Base-by-base conservation (phyloP, 2,329 filamentous ascomycete species). In the Colletotrichum sublineola region DNA sequence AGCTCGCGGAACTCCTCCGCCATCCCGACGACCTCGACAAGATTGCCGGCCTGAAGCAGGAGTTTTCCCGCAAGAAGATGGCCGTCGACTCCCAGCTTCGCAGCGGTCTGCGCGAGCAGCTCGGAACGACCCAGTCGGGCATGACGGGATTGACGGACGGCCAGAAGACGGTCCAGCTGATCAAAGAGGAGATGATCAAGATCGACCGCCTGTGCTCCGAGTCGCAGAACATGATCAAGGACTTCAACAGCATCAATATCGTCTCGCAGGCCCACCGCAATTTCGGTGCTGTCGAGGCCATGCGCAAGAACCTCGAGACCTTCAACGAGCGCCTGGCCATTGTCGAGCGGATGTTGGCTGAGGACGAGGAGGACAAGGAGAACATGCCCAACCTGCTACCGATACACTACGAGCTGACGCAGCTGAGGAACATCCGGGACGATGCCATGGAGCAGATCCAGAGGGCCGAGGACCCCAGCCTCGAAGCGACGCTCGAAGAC, bases 161-260 rank as follows among this genome's bases (percentile, higher is more conserved):
- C 68, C 95, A 98, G 83, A 93, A 95, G 81, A 94, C 94, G 73
- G 94, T 99, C 46, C 93, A 94, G 80, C 90, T 93, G 77, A 98
- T 98, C 84, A 97, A 97, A 82, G 96, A 98, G 76, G 96, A 99
- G 85, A 96, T 99, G 90, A 95, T 97, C 87, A 97, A 96, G 84
- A 98, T 99, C 78, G 96, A 99, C 85, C 95, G 94, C 84, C 90
- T 99, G 75, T 99, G 96, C 85, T 95, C 95, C 75, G 97, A 99
- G 83, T 95, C 95, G 67, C 96, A 98, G 85, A 94, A 94, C 80
- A 98, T 98, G 91, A 97, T 99, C 79, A 92, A 93, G 79, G 96
- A 99, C 85, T 98, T 99, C 82, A 92, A 93, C 46, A 94, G 94
- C 79, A 96, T 97, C 86, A 96, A 97, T 81, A 86, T 94, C 73